phyloP scores from a whole-genome alignment of 371 early-diverging fungal genomes.

The Haplosporangium sp. region DNA sequence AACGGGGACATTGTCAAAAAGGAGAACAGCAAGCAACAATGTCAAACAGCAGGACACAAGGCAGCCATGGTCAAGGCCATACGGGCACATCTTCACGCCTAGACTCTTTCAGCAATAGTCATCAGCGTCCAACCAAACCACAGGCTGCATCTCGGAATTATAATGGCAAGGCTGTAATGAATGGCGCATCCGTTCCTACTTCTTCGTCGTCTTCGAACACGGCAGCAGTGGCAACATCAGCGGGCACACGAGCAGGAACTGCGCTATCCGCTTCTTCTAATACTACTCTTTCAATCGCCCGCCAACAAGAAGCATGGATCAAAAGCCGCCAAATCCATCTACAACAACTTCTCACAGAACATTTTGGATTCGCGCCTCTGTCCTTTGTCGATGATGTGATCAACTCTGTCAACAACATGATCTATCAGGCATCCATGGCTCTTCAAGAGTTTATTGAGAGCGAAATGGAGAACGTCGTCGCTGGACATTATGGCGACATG shows the following conservation, averaged over 20 bases:
- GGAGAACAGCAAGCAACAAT: too few species aligned
- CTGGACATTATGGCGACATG: not conserved
- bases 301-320: constrained; percentile 25
- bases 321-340: constrained; percentile 36
- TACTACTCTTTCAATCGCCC: too few species aligned
- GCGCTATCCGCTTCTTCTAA: not conserved
- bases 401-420: constrained; percentile 75
- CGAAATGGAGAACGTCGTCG: constrained; percentile 24
- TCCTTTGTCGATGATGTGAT: constrained; percentile 80
- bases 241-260: not conserved
- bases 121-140: too few species aligned
- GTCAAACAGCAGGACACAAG: too few species aligned
- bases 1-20: too few species aligned
- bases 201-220: too few species aligned
- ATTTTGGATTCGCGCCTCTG: constrained; percentile 76
- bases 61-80: too few species aligned
- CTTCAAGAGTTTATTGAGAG: constrained; percentile 70
- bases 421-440: constrained; percentile 71
- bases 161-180: too few species aligned
- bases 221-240: not conserved
- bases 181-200: too few species aligned
- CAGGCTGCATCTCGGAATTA: too few species aligned
- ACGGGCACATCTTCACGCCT: too few species aligned
- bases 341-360: constrained; percentile 71
- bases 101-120: too few species aligned